Conservation (phyloP, 2,329 filamentous ascomycete genomes). For the Venturiaceae sp. region DNA sequence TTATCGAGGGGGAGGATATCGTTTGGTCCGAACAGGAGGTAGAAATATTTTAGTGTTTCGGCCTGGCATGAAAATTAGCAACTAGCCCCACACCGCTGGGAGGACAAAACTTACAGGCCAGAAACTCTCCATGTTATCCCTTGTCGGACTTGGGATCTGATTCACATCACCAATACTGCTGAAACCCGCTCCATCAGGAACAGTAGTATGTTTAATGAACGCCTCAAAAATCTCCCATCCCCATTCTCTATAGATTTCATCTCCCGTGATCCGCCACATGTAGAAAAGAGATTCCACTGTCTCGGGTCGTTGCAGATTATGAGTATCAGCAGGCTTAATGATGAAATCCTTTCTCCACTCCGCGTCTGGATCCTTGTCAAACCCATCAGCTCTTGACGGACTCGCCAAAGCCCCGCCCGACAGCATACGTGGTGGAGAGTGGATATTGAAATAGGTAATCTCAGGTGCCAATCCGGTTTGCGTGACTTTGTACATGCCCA, state of each 20-base stretch:
- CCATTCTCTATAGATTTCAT: slow-evolving; percentile 84
- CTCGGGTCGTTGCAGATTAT: slow-evolving; percentile 92
- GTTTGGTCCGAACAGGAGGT: slow-evolving; percentile 79
- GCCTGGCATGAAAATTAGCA: slow-evolving; percentile 43
- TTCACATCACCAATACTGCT: slow-evolving; percentile 72
- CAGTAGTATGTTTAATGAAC: slow-evolving; percentile 77
- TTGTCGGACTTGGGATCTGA: slow-evolving; percentile 53
- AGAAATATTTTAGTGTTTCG: slow-evolving; percentile 96
- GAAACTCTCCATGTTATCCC: slow-evolving; percentile 98
- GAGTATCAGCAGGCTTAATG: slow-evolving; percentile 72
- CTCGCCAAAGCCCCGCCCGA: slow-evolving; percentile 41
- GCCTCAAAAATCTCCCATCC: slow-evolving; percentile 97
- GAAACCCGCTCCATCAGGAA: slow-evolving; percentile 70
- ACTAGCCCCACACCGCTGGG: background rate
- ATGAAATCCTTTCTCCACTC: slow-evolving; percentile 69
- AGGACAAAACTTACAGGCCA: slow-evolving; percentile 62
- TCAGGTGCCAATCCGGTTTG: slow-evolving; percentile 87
- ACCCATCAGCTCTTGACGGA: slow-evolving; percentile 33
- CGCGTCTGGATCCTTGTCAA: slow-evolving; percentile 37
- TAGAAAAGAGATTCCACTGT: slow-evolving; percentile 95
- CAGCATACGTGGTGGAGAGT: slow-evolving; percentile 55
- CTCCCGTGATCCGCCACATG: slow-evolving; percentile 96
- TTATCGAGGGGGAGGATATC: slow-evolving; percentile 77
- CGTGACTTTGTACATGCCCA: slow-evolving; percentile 92
- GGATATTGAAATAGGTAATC: slow-evolving; percentile 82